Conservation (phyloP, 23 red algal genomes). For the Porphyridium purpureum region DNA sequence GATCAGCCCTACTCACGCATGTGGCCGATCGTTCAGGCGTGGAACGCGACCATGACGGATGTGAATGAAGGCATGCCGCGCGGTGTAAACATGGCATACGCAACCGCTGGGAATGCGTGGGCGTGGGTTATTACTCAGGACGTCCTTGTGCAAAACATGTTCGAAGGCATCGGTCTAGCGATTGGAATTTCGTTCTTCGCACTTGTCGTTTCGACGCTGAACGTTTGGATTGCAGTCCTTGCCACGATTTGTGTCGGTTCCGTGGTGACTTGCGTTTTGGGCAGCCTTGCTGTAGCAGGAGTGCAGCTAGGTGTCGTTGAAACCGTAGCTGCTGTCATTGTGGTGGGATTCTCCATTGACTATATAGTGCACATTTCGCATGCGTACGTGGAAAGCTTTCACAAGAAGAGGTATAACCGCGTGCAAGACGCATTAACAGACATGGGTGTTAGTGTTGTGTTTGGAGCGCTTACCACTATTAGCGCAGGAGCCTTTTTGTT, state of each 20-base stretch:
- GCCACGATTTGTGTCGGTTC: conserved; percentile 27
- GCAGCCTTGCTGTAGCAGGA: conserved; percentile 13
- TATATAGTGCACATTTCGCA: conserved; percentile 35
- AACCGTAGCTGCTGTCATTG: conserved; percentile 36
- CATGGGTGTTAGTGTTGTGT: conserved; percentile 36
- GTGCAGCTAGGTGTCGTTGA: conserved; percentile 39
- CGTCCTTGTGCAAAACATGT: conserved; percentile 20
- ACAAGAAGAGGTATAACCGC: conserved; percentile 9
- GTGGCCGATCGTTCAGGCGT: conserved; percentile 30
- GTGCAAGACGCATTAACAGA: conserved; percentile 35
- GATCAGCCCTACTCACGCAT: conserved; percentile 14
- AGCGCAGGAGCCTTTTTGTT: conserved; percentile 19
- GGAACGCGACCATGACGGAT: conserved; percentile 5
- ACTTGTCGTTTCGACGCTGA: conserved; percentile 20
- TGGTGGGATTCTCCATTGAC: conserved; percentile 49
- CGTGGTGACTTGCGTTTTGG: conserved; percentile 27
- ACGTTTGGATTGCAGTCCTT: conserved; percentile 22
- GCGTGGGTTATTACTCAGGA: conserved; percentile 25
- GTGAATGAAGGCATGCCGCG: conserved; percentile 5
- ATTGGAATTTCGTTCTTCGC: conserved; percentile 23
- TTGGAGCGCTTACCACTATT: conserved; percentile 32
- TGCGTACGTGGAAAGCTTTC: conserved; percentile 24
- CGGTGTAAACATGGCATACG: conserved; percentile 4
- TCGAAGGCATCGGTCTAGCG: conserved; percentile 29
- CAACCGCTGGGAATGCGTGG: conserved; percentile 14